Evolutionary conservation across 108 stramenopile species (phyloP), one percentile per base, ranked within the genome.

Genomic region (Pseudonitzschia delicatissima): DNA sequence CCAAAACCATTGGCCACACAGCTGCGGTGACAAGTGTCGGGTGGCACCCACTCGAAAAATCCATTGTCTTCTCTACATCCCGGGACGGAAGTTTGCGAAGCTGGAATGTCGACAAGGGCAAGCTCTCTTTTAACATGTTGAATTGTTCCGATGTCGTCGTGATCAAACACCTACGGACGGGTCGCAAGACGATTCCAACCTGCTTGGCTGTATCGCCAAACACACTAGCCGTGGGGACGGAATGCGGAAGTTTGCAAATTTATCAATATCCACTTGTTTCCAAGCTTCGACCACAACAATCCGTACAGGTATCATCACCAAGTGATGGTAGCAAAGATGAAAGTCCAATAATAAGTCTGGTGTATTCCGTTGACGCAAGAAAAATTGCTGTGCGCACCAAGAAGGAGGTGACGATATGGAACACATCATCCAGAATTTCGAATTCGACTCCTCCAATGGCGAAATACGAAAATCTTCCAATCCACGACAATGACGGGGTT

Each of bases 11-110:
- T 37, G 96, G 96, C 17, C 96, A 96, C 57, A 87, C 86, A 21
- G 85, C 87, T 20, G 62, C 75, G 7, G 89, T 96, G 18, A 91
- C 92, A 3, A 87, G 85, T 2, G 91, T 93, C 3, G 76, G 63
- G 26, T 96, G 94, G 88, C 91, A 96, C 72, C 93, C 96, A 23
- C 61, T 91, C 40, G 88, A 92, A 11, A 64, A 83, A 57, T 80
- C 90, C 48, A 72, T 80, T 28, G 88, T 89, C 37, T 72, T 85
- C 65, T 91, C 92, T 5, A 78, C 85, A 20, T 78, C 91, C 18
- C 47, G 84, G 34, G 96, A 96, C 81, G 93, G 96, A 50, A 82
- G 78, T 21, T 81, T 85, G 18, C 67, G 93, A 51, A 55, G 91
- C 18, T 96, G 96, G 96, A 88, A 96, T 73, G 36, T 96, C 11